Evolutionary conservation across 495 filamentous ascomycete species (phyloP), one percentile per base, ranked within the genome.

Genomic region (Bryoglossum gracile): DNA sequence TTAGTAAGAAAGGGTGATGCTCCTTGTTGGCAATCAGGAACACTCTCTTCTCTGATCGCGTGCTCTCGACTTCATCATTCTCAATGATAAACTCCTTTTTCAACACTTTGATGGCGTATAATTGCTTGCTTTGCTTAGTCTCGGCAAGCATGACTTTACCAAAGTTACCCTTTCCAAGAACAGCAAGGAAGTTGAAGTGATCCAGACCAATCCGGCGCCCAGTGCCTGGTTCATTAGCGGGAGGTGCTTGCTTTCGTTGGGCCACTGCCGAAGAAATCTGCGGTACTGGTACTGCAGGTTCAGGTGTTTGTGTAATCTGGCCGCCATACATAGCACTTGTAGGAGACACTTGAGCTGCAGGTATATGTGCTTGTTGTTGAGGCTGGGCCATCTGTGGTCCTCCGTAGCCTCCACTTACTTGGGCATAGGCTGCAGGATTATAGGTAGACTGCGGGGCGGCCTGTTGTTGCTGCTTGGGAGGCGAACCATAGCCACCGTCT

Each of bases 31-130:
- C 92, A 63, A 99, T 82, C 58, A 99, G 67, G 68, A 97, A 91
- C 25, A 99, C 92, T 50, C 94, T 77, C 75, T 97, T 97, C 70
- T 99, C 92, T 4, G 94, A 97, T 60, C 89, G 83, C 30, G 86
- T 94, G 69, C 94, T 97, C 65, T 99, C 92, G n/a, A 99, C 92
- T 67, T 99, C 92, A 66, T 99, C 92, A 55, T 99, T 95, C 65
- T 99, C 92, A 50, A 99, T 99, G 62, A 99, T 99, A 65, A 99
- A 99, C 57, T 99, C 92, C 73, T 99, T 99, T 77, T 99, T 99
- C 59, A 99, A 73, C 24, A 99, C 92, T 67, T 99, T 99, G 67
- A 99, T 99, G 45, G 92, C 92, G 64, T 97, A 99, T 24, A 99
- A 72, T 63, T 92, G 84, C 63, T 89, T 87, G 18, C 82, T 76